Evolutionary conservation across 1,284 basidiomycete genomes (phyloP).

Genomic region (Ceratobasidium sp.): DNA sequence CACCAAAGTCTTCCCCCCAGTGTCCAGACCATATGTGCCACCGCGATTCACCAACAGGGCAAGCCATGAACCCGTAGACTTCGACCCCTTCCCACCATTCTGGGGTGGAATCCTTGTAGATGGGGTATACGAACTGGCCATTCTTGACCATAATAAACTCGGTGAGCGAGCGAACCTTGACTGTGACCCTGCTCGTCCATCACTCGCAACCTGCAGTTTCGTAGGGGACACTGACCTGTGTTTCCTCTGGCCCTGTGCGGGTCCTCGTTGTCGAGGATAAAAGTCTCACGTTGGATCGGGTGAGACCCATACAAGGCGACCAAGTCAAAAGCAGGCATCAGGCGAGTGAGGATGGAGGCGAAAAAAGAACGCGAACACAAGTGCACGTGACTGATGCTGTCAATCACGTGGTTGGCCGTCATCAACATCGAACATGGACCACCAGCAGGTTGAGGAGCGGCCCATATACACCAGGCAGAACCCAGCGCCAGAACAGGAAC

Average conservation of each 20-base stretch:
- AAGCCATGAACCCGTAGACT: neutral
- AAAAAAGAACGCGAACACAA: neutral
- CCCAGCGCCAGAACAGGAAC: neutral
- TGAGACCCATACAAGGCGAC: neutral
- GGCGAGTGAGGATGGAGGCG: neutral
- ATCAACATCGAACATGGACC: neutral
- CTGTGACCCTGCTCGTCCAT: neutral
- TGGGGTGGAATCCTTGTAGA: neutral
- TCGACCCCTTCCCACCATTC: constrained; percentile 3
- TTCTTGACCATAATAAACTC: constrained; percentile 7
- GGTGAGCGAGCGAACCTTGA: neutral
- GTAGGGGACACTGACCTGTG: neutral
- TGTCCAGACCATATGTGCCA: neutral
- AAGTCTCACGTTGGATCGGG: neutral
- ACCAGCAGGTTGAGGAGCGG: neutral
- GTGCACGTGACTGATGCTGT: neutral
- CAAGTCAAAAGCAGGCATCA: neutral
- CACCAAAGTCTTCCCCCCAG: neutral
- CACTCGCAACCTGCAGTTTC: neutral
- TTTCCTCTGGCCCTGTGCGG: neutral
- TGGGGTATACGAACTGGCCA: constrained; percentile 3
- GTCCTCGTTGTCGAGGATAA: neutral
- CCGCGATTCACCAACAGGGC: neutral
- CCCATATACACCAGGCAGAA: neutral
- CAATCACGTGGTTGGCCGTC: neutral